Percentiles rank a stretch among this genome's conserved stretches.
These are phyloP conservation scores for Citrullus colocynthis DNA, from an alignment of 306 rosid species.

Conservation along the genomic window DNA sequence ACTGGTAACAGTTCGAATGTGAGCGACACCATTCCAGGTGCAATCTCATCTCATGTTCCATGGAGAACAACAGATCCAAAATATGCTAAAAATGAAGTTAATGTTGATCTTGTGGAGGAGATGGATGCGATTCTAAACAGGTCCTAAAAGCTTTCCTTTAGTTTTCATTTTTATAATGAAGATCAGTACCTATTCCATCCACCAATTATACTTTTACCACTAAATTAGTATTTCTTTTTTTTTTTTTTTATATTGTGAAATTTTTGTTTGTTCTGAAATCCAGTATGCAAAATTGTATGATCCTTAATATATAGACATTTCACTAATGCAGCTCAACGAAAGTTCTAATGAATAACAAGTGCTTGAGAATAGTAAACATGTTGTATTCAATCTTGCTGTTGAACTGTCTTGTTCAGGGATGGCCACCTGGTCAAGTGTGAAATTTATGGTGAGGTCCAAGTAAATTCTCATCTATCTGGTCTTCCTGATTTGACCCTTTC, in stretches of 20 bases:
- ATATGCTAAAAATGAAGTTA: conserved; percentile 75
- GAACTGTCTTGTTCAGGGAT: conserved; percentile 42
- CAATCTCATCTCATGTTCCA: conserved; percentile 68
- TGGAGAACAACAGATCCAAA: conserved; percentile 67
- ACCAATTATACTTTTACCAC: background rate
- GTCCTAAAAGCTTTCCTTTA: conserved; percentile 9
- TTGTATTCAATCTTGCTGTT: background rate
- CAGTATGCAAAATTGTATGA: background rate
- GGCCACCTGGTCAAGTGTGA: conserved; percentile 82
- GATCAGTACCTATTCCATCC: background rate
- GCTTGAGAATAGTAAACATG: background rate
- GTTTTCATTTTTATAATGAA: background rate
- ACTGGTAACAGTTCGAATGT: conserved; percentile 86
- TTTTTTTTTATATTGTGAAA: background rate
- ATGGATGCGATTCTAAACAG: conserved; percentile 81
- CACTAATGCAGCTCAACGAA: background rate
- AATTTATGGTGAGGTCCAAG: conserved; percentile 82
- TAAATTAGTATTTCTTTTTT: background rate
- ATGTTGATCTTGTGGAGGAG: conserved; percentile 85
- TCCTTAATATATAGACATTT: background rate
- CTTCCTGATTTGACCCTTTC: conserved; percentile 85
- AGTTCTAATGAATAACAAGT: background rate
- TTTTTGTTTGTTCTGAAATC: background rate
- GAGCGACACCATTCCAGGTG: conserved; percentile 77
- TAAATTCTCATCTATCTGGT: conserved; percentile 83